Conservation (phyloP, 352 stramenopile species). For the Globisporangium abappressorium region DNA sequence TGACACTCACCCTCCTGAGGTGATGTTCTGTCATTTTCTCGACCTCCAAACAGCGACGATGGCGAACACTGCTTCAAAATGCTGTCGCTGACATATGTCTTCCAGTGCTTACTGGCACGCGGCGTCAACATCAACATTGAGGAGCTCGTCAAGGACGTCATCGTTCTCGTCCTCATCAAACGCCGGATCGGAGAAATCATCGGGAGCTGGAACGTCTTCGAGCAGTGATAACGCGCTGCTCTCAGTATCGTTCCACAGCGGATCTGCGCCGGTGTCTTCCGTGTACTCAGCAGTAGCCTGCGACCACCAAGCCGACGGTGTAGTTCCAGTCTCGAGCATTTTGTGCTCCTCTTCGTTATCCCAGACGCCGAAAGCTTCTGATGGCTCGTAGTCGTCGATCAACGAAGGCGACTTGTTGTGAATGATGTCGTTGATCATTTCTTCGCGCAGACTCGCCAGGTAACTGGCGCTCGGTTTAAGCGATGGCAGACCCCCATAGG, state of each 20-base stretch:
- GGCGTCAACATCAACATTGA: constrained; percentile 54
- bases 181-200: constrained; percentile 28
- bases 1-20: not conserved
- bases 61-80: not conserved
- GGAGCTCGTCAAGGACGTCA: constrained; percentile 42
- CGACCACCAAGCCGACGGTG: constrained; percentile 55
- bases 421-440: constrained; percentile 50
- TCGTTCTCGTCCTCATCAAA: constrained; percentile 19
- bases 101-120: constrained; percentile 7
- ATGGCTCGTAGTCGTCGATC: constrained; percentile 39
- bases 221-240: constrained; percentile 5
- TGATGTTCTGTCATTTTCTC: not conserved
- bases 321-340: constrained; percentile 36
- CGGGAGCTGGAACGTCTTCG: constrained; percentile 35
- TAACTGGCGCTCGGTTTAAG: constrained; percentile 29
- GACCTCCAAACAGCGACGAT: not conserved
- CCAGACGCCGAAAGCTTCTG: constrained; percentile 27
- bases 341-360: constrained; percentile 37
- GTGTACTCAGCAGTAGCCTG: constrained; percentile 16
- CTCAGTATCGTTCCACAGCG: constrained; percentile 17
- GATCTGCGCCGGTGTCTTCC: constrained; percentile 16
- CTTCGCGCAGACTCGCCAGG: constrained; percentile 44
- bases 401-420: constrained; percentile 44
- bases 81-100: not conserved
- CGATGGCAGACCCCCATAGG: constrained; percentile 62